Conservation (phyloP, 2,329 filamentous ascomycete genomes). For the Aspergillus ruber region DNA sequence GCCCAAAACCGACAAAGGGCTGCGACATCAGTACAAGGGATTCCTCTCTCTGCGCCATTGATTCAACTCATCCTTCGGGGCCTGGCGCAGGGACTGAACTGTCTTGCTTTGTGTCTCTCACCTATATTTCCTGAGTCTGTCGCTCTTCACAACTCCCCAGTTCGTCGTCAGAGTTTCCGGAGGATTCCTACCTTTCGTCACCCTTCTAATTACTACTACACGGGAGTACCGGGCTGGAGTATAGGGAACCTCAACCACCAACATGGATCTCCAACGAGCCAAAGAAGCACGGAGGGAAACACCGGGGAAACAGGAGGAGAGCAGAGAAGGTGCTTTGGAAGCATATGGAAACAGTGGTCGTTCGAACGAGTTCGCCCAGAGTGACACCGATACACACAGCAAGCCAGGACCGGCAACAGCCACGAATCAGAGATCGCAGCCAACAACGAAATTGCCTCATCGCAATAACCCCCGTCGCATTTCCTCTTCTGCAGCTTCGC, state of each 20-base stretch:
- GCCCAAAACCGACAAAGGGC: conserved; percentile 17
- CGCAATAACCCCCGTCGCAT: conserved; percentile 7
- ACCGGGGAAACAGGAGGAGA: conserved; percentile 30
- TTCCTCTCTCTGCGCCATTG: not conserved
- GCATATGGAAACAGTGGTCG: conserved; percentile 27
- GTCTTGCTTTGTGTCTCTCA: not conserved
- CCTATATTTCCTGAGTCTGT: not conserved
- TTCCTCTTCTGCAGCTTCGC: conserved; percentile 7
- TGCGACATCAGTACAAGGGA: conserved; percentile 1
- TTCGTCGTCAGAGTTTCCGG: not conserved
- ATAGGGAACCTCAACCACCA: no score
- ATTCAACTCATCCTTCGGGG: not conserved
- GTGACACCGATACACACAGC: conserved; percentile 24
- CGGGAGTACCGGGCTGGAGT: no score
- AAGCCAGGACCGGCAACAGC: conserved; percentile 13
- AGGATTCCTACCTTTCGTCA: not conserved
- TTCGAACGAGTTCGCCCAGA: conserved; percentile 31
- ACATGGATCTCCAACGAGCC: conserved; percentile 37
- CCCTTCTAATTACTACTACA: not conserved
- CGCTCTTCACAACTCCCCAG: not conserved
- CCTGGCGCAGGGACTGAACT: not conserved
- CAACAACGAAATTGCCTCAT: conserved; percentile 6
- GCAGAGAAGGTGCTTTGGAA: conserved; percentile 28
- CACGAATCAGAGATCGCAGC: conserved; percentile 12
- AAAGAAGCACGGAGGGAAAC: conserved; percentile 31